Evolutionary conservation across 1,139 yeast species (phyloP), one percentile per base, ranked within the genome.

Genomic region (Geotrichum aggregatum): DNA sequence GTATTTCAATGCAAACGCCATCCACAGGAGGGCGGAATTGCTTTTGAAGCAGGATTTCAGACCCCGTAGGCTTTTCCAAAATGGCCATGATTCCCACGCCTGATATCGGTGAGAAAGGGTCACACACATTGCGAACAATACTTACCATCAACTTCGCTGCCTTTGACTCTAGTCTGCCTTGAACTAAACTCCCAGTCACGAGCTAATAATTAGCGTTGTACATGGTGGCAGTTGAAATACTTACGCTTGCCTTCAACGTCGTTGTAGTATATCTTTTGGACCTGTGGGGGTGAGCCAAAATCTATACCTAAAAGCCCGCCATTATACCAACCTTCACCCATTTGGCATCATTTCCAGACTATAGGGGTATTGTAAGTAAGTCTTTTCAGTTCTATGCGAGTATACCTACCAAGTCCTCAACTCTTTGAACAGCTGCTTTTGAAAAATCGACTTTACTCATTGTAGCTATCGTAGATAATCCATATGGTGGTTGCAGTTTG

Each of bases 21-120:
- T 78, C 83, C 8, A 86, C 85, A 1, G 98, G 98, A 1, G 98
- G 96, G 53, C 98, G 76, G 70, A 85, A 91, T 66, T 91, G 98
- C 65, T 86, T 87, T 62, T 87, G 92, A 31, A 91, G 73, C 2
- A 91, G 77, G 40, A 91, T 71, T 60, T 82, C 80, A 4, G 83
- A 77, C 30, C 76, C 75, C 1, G 69, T 64, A 1, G 78, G 71
- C 45, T 75, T 72, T 57, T 80, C 76, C 44, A 89, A 70, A 19
- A 87, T 71, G 0, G 95, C 91, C 24, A 89, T 73, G 44, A 91
- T 84, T 1, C 92, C 89, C n/a, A 89, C 96, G 5, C 68, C 71
- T 58, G 31, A 22, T 6, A 21, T n/a, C n/a, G 19, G 22, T 14
- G 26, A n/a, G n/a, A n/a, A n/a, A n/a, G 3, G 0, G 14, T 10